These are phyloP conservation scores for Chiua virens DNA, from an alignment of 768 basidiomycete species.

Conservation along the genomic window DNA sequence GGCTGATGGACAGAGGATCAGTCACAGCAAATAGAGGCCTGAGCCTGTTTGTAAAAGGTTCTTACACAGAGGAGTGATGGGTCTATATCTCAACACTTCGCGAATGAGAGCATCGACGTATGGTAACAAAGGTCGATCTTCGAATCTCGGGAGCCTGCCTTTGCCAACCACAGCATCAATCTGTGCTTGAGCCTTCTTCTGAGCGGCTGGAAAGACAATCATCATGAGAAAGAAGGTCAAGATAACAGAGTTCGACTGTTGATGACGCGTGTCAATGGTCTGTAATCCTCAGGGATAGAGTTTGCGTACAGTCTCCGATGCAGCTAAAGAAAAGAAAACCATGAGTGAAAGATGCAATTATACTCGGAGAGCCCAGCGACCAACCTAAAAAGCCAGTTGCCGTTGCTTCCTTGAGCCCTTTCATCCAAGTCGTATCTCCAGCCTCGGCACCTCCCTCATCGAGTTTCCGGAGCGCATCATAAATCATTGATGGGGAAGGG, in stretches of 20 bases:
- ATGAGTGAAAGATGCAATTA: background rate
- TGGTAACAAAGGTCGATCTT: too few species aligned
- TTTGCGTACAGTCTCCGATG: background rate
- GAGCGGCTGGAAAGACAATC: too few species aligned
- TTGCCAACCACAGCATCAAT: too few species aligned
- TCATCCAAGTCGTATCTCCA: constrained; percentile 3
- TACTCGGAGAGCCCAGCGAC: background rate
- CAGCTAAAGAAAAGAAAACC: background rate
- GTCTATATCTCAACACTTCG: too few species aligned
- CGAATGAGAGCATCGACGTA: too few species aligned
- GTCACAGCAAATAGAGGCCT: too few species aligned
- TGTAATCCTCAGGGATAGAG: background rate
- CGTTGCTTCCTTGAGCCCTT: constrained; percentile 3
- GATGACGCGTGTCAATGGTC: background rate
- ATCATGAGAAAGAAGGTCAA: too few species aligned
- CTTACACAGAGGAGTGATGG: background rate
- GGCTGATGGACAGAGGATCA: too few species aligned
- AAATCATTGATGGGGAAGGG: constrained; percentile 2
- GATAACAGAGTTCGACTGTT: background rate
- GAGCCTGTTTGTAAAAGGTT: too few species aligned
- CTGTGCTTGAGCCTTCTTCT: too few species aligned
- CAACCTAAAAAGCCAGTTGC: constrained; percentile 11
- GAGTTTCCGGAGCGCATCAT: constrained; percentile 1
- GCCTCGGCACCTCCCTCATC: background rate
- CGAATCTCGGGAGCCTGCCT: too few species aligned